Conservation (phyloP, 495 filamentous ascomycete genomes). For the Cladorrhinum samala region DNA sequence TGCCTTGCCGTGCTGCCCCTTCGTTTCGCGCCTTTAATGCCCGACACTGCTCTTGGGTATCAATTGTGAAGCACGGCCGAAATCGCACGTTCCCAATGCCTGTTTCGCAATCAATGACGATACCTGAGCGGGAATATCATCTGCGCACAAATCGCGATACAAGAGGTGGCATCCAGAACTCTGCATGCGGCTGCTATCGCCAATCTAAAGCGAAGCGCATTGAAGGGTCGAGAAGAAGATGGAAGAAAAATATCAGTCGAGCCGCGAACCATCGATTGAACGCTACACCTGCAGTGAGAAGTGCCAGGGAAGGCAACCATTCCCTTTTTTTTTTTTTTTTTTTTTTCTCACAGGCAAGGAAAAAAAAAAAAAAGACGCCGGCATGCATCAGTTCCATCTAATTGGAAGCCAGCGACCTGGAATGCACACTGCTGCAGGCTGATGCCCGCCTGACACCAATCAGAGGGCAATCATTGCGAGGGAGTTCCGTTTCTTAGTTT, state of each 20-base stretch:
- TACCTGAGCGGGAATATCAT: neutral
- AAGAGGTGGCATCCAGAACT: neutral
- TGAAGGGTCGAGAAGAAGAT: constrained; percentile 12
- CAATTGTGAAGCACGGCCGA: constrained; percentile 16
- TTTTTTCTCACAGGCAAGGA: neutral
- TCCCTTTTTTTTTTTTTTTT: constrained; percentile 9
- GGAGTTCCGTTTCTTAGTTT: constrained; percentile 11
- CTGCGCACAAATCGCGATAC: neutral
- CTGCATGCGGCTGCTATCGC: neutral
- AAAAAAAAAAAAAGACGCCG: neutral
- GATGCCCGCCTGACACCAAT: constrained; percentile 12
- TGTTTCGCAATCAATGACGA: neutral
- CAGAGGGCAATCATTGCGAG: constrained; percentile 22
- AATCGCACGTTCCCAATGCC: neutral
- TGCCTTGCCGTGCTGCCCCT: constrained; percentile 4
- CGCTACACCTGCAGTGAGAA: constrained; percentile 4
- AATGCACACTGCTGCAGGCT: constrained; percentile 25
- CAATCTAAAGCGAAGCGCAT: too few relatives aligned
- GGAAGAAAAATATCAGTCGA: neutral
- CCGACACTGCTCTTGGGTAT: constrained; percentile 31
- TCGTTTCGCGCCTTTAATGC: constrained; percentile 24
- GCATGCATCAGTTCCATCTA: constrained; percentile 21
- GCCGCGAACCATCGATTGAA: neutral
- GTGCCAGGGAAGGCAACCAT: constrained; percentile 9
- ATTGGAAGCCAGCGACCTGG: constrained; percentile 24